Evolutionary conservation across 2,329 filamentous ascomycete genomes (phyloP).

Genomic region (Dactylellina parvicollis): DNA sequence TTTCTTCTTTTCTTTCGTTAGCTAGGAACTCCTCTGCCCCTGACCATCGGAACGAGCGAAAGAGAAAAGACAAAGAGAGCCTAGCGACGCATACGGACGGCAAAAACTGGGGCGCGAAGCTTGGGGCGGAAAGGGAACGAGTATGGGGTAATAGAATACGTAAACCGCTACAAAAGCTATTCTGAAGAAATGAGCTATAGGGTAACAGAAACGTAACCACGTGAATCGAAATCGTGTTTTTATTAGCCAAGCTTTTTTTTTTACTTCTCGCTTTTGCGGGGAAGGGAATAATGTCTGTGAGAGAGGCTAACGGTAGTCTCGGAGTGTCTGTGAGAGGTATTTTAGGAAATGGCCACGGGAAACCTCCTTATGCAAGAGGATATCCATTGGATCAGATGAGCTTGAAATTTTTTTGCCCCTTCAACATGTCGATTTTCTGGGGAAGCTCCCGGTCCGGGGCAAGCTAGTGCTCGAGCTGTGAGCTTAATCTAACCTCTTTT

Average conservation of each 20-base stretch:
- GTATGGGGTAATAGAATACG: constrained; percentile 54
- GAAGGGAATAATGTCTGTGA: no score
- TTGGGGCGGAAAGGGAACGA: not conserved
- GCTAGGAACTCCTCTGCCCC: constrained; percentile 33
- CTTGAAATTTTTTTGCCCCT: not conserved
- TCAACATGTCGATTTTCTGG: not conserved
- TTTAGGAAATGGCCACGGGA: no score
- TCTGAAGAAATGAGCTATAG: no score
- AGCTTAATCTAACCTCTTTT: constrained; percentile 52
- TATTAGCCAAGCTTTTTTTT: not conserved
- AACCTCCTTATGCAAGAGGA: no score
- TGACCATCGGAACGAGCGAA: constrained; percentile 5
- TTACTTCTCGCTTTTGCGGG: no score
- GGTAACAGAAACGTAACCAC: constrained; percentile 53
- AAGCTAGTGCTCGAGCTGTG: constrained; percentile 2
- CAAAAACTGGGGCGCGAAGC: constrained; percentile 17
- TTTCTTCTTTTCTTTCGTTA: not conserved
- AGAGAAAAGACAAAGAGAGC: not conserved
- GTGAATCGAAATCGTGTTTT: not conserved
- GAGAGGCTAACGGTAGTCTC: no score
- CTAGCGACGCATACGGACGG: constrained; percentile 45
- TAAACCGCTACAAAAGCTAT: no score
- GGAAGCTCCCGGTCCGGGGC: not conserved
- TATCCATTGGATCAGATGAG: constrained; percentile 1
- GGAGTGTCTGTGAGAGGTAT: no score